A percentile compares a stretch with the other conserved stretches of the same genome.
These are phyloP conservation scores for Colletotrichum orchidophilum DNA, from an alignment of 2,329 filamentous ascomycete genomes.

Conservation along the genomic window DNA sequence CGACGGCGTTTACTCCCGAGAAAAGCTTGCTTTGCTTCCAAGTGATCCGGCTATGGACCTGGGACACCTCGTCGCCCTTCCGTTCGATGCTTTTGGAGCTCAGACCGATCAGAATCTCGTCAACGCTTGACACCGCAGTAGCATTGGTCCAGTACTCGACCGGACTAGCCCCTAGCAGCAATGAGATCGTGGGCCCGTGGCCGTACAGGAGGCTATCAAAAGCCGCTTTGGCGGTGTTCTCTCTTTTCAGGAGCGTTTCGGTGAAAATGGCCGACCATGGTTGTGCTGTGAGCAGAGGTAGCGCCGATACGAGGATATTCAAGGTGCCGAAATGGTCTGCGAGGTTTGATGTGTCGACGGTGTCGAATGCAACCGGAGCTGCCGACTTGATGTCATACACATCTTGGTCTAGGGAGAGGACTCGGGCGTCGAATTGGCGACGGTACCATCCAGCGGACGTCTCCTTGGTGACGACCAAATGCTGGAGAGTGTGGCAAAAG, in stretches of 20 bases:
- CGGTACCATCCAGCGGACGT: conserved; percentile 52
- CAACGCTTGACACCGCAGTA: conserved; percentile 49
- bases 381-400: conserved; percentile 48
- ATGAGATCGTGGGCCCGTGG: conserved; percentile 55
- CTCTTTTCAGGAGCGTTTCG: conserved; percentile 32
- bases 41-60: conserved; percentile 43
- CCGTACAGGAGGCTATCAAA: conserved; percentile 56
- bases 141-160: conserved; percentile 62
- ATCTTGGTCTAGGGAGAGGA: conserved; percentile 51
- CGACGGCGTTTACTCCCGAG: conserved; percentile 38
- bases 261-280: conserved; percentile 58
- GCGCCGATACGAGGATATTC: conserved; percentile 50
- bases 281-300: conserved; percentile 55
- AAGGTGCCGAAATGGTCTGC: conserved; percentile 50
- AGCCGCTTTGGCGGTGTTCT: conserved; percentile 40
- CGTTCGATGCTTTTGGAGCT: conserved; percentile 9
- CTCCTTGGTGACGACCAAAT: conserved; percentile 41
- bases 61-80: neutral
- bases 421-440: conserved; percentile 48
- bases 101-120: conserved; percentile 47
- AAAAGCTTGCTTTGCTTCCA: conserved; percentile 50
- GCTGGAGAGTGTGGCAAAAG: conserved; percentile 62
- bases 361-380: conserved; percentile 58
- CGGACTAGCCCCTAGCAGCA: conserved; percentile 60
- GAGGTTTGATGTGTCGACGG: conserved; percentile 63